Conservation (phyloP, 805 yeast species). For the Yamadazyma paraphyllophila region DNA sequence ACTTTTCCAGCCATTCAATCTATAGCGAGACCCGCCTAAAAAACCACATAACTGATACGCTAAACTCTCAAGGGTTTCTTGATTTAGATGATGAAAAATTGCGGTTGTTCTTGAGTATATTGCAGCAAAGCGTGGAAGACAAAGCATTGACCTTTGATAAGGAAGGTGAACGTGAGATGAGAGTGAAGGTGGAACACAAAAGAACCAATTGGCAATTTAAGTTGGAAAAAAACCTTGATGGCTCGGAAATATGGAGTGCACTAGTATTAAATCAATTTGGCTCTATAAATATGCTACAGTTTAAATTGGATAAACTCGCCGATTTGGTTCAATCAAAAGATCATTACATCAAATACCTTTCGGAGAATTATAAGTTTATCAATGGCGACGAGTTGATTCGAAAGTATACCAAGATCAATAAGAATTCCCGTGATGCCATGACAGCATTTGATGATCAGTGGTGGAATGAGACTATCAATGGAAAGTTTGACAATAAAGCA, state of each 20-base stretch:
- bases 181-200: neutral
- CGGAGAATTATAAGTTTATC: slow-evolving; percentile 32
- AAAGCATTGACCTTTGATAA: neutral
- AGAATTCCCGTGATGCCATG: neutral
- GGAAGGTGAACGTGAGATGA: neutral
- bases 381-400: slow-evolving; percentile 34
- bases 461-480: slow-evolving; percentile 2
- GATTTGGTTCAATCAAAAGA: slow-evolving; percentile 26
- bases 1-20: neutral
- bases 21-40: neutral
- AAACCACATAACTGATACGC: neutral
- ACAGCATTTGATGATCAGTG: slow-evolving; percentile 1
- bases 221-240: neutral
- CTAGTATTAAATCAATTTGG: slow-evolving; percentile 2
- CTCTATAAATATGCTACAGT: slow-evolving; percentile 1
- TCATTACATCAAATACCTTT: slow-evolving; percentile 28
- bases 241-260: slow-evolving; percentile 1
- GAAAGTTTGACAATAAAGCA: slow-evolving; percentile 2
- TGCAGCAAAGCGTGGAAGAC: neutral
- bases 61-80: slow-evolving; percentile 23
- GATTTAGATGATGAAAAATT: slow-evolving; percentile 21
- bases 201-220: neutral
- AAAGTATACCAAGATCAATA: slow-evolving; percentile 22
- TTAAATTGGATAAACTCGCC: slow-evolving; percentile 20
- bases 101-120: slow-evolving; percentile 14